Evolutionary conservation across 1,284 basidiomycete genomes (phyloP).

Genomic region (Leccinum subspadiceum): DNA sequence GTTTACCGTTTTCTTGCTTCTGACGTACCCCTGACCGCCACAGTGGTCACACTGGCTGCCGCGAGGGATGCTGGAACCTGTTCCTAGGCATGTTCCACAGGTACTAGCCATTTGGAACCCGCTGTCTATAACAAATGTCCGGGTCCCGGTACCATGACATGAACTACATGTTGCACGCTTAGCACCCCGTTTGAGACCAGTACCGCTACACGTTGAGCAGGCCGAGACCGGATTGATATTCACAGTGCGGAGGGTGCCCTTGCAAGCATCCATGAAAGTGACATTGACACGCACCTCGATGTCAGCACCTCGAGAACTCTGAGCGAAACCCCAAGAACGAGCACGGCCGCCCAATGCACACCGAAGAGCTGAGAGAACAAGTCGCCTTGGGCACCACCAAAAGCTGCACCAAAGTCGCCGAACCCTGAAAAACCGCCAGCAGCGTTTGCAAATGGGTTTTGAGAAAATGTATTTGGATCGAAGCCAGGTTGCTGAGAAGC

Average conservation of each 20-base stretch:
- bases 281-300: conserved; percentile 79
- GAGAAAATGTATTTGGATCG: conserved; percentile 78
- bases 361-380: conserved; percentile 91
- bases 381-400: conserved; percentile 60
- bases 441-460: conserved; percentile 45
- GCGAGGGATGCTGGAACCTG: conserved; percentile 78
- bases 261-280: conserved; percentile 91
- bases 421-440: conserved; percentile 66
- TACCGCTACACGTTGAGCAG: conserved; percentile 84
- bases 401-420: conserved; percentile 68
- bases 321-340: conserved; percentile 45
- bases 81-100: conserved; percentile 84
- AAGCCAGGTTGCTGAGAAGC: conserved; percentile 93
- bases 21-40: conserved; percentile 86
- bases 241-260: conserved; percentile 80
- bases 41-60: conserved; percentile 81
- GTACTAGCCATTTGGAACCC: conserved; percentile 98
- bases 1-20: conserved; percentile 74
- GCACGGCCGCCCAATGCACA: conserved; percentile 54
- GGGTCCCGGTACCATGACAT: conserved; percentile 87
- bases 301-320: conserved; percentile 75
- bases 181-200: conserved; percentile 84
- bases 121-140: conserved; percentile 88
- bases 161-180: conserved; percentile 79
- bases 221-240: conserved; percentile 81